Conservation (phyloP, 345 rosid species). For the Eucalyptus erythrocorys region DNA sequence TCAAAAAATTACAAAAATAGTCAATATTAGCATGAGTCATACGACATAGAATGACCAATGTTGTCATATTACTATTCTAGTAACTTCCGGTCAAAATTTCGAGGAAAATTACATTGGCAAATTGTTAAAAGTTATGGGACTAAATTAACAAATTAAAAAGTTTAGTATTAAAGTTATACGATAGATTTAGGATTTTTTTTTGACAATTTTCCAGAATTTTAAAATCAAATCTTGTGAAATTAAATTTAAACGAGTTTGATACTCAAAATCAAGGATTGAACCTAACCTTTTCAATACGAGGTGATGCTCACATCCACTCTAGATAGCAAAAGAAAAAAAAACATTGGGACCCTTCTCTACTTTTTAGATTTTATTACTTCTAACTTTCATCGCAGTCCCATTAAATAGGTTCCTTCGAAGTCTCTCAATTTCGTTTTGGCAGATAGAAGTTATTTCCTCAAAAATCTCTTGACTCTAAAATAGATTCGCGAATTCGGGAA, state of each 20-base stretch:
- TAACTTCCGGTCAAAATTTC: fast-evolving
- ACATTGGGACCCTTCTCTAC: neutral
- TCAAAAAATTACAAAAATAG: neutral
- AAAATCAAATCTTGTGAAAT: neutral
- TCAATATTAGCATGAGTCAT: fast-evolving
- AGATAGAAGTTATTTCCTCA: neutral
- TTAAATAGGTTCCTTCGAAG: fast-evolving
- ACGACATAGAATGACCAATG: fast-evolving
- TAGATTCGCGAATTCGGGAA: neutral
- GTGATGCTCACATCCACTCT: neutral
- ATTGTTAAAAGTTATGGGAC: neutral
- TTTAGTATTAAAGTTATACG: no score
- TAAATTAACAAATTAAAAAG: neutral
- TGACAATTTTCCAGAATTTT: neutral
- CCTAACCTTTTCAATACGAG: neutral
- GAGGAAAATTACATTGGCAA: no score
- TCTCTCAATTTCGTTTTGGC: neutral
- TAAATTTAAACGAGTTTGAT: neutral
- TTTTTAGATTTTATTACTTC: neutral
- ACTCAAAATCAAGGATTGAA: neutral
- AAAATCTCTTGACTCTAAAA: neutral
- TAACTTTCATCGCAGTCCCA: neutral
- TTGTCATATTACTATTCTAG: no score
- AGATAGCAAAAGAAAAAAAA: neutral
- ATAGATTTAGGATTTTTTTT: no score